Base-by-base conservation (phyloP, 192 early-diverging fungal genomes). In the Coemansia sp. region DNA sequence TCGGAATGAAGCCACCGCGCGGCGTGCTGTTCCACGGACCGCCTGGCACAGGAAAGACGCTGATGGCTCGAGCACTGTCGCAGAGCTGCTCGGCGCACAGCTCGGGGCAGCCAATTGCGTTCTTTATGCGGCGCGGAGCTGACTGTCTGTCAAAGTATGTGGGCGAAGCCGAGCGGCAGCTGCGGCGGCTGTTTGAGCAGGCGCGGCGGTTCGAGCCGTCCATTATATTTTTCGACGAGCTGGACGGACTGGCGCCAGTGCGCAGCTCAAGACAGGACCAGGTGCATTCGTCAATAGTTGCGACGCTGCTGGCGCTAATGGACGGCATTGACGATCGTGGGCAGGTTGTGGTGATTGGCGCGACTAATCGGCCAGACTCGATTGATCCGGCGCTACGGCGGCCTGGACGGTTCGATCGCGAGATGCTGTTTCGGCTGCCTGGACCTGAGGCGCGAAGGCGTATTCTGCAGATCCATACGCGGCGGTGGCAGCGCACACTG, bases 91-190 rank as follows among this genome's bases (percentile, higher is more conserved):
- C 17, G 35, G 37, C 50, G 21, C 19, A 41, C n/a, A 49, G 48
- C 3, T 25, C 29, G 10, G 61, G 61, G 0, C 61, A 37, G 61
- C 15, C 50, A 19, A 41, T 63, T 3, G 61, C 61, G 22, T 63
- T 63, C 12, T 63, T 63, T 23, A 63, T 63, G 61, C 61, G 61
- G 21, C 96, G 97, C 38, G 96, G 96, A 5, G 95, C 95, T 4
- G 96, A 98, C 88, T 77, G 96, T 4, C 94, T 98, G 71, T 96
- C 93, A 78, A 98, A 97, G 70, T 98, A 94, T 92, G 97, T 98
- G 3, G 97, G 97, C 27, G 97, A 98, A 64, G 94, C 92, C 5
- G 97, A 98, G 76, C 94, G 93, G 76, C 93, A 93, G 12, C 90
- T 98, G 2, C 86, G 88, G 6, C 88, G 92, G 65, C 86, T 98